These are phyloP conservation scores for Candida albicans DNA, from an alignment of 1,139 yeast species.

Conservation along the genomic window DNA sequence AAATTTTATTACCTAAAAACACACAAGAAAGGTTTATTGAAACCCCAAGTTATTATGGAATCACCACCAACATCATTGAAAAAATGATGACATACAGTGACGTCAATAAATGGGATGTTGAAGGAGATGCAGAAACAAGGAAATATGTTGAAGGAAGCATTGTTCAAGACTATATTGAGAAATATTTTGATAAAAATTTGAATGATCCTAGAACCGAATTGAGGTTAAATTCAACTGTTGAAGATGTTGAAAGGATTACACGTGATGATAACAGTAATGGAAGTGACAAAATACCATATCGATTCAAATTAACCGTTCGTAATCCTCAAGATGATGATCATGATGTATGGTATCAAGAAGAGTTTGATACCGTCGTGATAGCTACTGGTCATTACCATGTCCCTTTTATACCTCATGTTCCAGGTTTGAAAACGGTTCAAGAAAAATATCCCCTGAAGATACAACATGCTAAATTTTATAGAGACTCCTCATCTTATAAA, in stretches of 20 bases:
- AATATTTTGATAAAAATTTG: slow-evolving; percentile 29
- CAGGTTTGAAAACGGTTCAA: slow-evolving; percentile 38
- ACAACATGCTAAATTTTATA: slow-evolving; percentile 44
- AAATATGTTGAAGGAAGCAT: slow-evolving; percentile 28
- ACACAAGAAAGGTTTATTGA: slow-evolving; percentile 28
- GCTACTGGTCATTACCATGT: slow-evolving; percentile 37
- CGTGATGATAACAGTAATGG: slow-evolving; percentile 11
- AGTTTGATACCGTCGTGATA: slow-evolving; percentile 29
- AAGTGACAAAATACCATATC: slow-evolving; percentile 17
- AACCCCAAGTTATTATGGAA: slow-evolving; percentile 40
- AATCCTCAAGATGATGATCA: slow-evolving; percentile 19
- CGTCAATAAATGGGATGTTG: slow-evolving; percentile 29
- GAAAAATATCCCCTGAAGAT: slow-evolving; percentile 26
- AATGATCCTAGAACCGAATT: slow-evolving; percentile 21
- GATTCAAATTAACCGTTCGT: slow-evolving; percentile 34
- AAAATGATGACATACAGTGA: slow-evolving; percentile 48
- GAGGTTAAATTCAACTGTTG: slow-evolving; percentile 36
- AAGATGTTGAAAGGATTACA: slow-evolving; percentile 31
- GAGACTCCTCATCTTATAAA: slow-evolving; percentile 26
- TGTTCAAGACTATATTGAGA: slow-evolving; percentile 34
- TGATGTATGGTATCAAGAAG: slow-evolving; percentile 27
- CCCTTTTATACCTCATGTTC: slow-evolving; percentile 35
- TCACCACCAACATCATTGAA: slow-evolving; percentile 44
- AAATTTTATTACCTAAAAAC: slow-evolving; percentile 12
- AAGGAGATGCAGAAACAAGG: slow-evolving; percentile 25